Conservation (phyloP, 169 alveolate species). For the Plasmodium falciparum region DNA sequence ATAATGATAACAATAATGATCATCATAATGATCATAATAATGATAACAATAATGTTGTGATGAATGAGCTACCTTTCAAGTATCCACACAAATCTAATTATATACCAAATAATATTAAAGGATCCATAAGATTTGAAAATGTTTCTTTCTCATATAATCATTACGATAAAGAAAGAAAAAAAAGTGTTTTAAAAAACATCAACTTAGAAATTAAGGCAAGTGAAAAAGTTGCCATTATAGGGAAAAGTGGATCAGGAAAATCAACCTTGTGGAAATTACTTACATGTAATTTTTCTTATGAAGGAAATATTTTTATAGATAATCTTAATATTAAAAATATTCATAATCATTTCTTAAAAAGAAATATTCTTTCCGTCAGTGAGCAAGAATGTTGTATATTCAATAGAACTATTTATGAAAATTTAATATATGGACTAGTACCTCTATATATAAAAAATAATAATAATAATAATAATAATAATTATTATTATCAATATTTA, state of each 20-base stretch:
- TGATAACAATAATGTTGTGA: neutral
- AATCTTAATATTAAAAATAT: constrained; percentile 26
- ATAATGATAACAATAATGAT: neutral
- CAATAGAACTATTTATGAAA: constrained; percentile 61
- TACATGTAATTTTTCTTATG: constrained; percentile 31
- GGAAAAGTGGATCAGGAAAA: constrained; percentile 87
- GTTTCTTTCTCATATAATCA: constrained; percentile 26
- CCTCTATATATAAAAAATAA: neutral
- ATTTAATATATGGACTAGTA: constrained; percentile 32
- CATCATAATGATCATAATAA: neutral
- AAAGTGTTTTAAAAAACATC: constrained; percentile 80
- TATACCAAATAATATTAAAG: constrained; percentile 8
- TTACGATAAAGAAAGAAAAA: constrained; percentile 37
- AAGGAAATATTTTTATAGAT: constrained; percentile 57
- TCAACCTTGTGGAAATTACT: constrained; percentile 80
- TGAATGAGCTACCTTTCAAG: too few relatives aligned
- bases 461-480: neutral
- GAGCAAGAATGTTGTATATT: constrained; percentile 61
- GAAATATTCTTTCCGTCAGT: constrained; percentile 35
- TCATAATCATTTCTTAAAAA: constrained; percentile 32
- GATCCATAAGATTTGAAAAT: constrained; percentile 38
- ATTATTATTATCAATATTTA: neutral
- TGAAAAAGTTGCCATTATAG: constrained; percentile 85
- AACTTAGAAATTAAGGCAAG: constrained; percentile 77
- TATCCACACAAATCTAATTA: too few relatives aligned